Evolutionary conservation across 225 moss, liverwort and hornwort species (phyloP).

Genomic region (Polytrichum commune): DNA sequence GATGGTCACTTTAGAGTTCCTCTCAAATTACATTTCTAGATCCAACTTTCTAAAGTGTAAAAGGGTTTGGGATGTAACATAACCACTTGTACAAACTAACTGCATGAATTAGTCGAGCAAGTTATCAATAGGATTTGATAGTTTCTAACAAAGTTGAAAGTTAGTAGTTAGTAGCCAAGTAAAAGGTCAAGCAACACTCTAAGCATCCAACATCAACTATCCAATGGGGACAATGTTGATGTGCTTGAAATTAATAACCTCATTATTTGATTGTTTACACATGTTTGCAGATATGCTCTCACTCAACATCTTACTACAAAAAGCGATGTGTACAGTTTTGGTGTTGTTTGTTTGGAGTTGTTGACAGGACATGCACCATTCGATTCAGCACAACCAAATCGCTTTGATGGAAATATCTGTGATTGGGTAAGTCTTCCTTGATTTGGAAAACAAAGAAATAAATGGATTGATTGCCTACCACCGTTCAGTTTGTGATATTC

Average conservation of each 20-base stretch:
- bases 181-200: too few species aligned
- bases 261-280: too few species aligned
- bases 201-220: too few species aligned
- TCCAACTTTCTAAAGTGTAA: too few species aligned
- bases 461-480: background rate
- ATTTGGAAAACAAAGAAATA: background rate
- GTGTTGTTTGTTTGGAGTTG: constrained; percentile 51
- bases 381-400: background rate
- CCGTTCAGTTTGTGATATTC: background rate
- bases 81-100: too few species aligned
- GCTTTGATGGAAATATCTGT: constrained; percentile 22
- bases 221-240: too few species aligned
- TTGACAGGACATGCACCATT: constrained; percentile 43
- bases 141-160: background rate
- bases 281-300: constrained; percentile 36
- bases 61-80: too few species aligned
- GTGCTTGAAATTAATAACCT: too few species aligned
- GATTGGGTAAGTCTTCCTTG: constrained; percentile 28
- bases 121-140: too few species aligned
- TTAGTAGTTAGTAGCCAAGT: background rate
- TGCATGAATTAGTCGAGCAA: too few species aligned
- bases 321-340: constrained; percentile 68
- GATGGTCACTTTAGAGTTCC: too few species aligned
- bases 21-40: too few species aligned
- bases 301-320: constrained; percentile 38